These are phyloP conservation scores for Botrytis galanthina DNA, from an alignment of 2,329 filamentous ascomycete genomes.

Conservation along the genomic window DNA sequence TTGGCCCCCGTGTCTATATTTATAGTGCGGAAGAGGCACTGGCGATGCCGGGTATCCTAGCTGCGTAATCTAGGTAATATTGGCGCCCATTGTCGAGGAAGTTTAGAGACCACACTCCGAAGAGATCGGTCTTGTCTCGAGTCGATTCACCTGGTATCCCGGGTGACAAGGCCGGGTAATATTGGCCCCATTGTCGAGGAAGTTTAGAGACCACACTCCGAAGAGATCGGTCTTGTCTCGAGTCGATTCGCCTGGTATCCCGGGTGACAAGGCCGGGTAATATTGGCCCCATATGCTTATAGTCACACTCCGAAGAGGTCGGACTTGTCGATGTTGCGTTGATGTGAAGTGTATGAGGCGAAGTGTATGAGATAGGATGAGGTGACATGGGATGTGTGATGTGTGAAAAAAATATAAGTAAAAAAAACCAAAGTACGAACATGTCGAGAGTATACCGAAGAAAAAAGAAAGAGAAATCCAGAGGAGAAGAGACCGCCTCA, in stretches of 20 bases:
- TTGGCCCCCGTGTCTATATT: background rate
- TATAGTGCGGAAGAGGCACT: too few relatives aligned
- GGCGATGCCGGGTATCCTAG: background rate
- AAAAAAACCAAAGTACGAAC: background rate
- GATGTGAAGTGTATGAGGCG: background rate
- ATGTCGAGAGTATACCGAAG: background rate
- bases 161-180: background rate
- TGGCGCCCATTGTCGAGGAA: background rate
- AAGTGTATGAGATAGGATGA: too few relatives aligned
- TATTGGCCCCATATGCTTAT: background rate
- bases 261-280: background rate
- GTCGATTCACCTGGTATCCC: background rate
- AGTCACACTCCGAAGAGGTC: background rate
- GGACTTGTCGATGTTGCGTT: background rate
- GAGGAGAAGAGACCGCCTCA: background rate
- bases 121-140: conserved; percentile 1
- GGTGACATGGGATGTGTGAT: background rate
- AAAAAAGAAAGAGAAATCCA: background rate
- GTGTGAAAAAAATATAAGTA: background rate
- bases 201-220: conserved; percentile 1
- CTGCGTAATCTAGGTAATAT: background rate
- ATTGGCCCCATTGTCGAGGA: background rate
- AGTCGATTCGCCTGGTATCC: background rate
- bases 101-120: background rate
- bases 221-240: background rate